phyloP scores from a whole-genome alignment of 352 stramenopile genomes.

The Pythium oligandrum region DNA sequence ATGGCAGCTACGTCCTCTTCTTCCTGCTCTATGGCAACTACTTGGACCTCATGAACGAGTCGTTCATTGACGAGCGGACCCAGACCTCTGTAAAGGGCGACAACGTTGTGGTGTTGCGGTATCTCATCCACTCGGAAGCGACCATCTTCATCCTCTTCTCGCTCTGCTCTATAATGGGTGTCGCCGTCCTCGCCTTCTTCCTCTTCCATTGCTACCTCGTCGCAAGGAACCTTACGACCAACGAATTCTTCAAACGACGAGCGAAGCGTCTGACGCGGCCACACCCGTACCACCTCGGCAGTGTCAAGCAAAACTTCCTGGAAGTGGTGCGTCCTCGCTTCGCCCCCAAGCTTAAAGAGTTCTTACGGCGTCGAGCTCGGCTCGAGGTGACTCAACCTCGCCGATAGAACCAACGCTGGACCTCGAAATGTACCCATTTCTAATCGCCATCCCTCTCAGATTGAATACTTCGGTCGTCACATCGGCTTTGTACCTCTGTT shows the following conservation, averaged over 20 bases:
- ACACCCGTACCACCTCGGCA: conserved; percentile 14
- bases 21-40: conserved; percentile 41
- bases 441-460: no score
- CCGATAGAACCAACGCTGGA: no score
- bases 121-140: conserved; percentile 44
- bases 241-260: conserved; percentile 71
- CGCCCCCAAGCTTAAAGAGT: conserved; percentile 8
- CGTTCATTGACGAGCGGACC: conserved; percentile 40
- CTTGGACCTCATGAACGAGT: conserved; percentile 24
- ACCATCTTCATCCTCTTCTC: conserved; percentile 34
- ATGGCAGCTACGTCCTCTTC: conserved; percentile 49
- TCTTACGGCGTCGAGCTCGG: neutral
- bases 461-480: no score
- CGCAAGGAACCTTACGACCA: conserved; percentile 53
- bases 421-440: no score
- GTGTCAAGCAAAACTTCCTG: conserved; percentile 7
- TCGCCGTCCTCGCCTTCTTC: conserved; percentile 38
- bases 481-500: no score
- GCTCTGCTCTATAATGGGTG: conserved; percentile 50
- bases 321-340: conserved; percentile 16
- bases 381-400: no score
- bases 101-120: conserved; percentile 34
- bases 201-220: conserved; percentile 54
- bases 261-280: conserved; percentile 7
- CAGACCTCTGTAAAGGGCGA: conserved; percentile 32